phyloP scores from a whole-genome alignment of 805 yeast genomes.

The Phaffomyces opuntiae region DNA sequence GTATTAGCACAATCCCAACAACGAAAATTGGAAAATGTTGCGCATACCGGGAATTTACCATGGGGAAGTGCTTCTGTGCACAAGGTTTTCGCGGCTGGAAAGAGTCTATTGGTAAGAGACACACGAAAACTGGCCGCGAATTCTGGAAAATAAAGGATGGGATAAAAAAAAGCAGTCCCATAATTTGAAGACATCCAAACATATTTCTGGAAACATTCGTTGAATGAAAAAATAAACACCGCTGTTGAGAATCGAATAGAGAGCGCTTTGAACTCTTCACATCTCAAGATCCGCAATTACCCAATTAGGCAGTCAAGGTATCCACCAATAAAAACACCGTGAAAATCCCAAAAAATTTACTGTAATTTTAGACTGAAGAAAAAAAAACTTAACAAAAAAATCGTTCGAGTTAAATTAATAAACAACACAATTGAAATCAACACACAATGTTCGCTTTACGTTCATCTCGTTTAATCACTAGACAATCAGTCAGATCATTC shows the following conservation, averaged over 20 bases:
- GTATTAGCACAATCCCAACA: neutral
- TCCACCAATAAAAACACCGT: slow-evolving; percentile 18
- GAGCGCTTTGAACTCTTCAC: neutral
- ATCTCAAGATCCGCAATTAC: neutral
- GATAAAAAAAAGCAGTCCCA: slow-evolving; percentile 5
- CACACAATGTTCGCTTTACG: slow-evolving; percentile 30
- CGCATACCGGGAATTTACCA: neutral
- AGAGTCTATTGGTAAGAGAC: slow-evolving; percentile 1
- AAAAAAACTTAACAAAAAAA: slow-evolving; percentile 11
- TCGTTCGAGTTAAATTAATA: slow-evolving; percentile 16
- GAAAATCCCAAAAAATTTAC: slow-evolving; percentile 6
- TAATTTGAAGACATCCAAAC: neutral
- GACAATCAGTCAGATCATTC: slow-evolving; percentile 28
- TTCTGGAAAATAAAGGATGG: too few relatives aligned
- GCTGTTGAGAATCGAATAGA: slow-evolving; percentile 5
- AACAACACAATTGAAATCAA: neutral
- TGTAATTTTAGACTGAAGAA: neutral
- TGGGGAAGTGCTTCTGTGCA: slow-evolving; percentile 5
- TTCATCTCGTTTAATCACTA: slow-evolving; percentile 24
- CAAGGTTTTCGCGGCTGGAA: neutral
- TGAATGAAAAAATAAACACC: neutral
- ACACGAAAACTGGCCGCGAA: neutral
- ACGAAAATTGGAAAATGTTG: neutral
- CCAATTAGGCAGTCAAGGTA: slow-evolving; percentile 14
- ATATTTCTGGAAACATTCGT: too few relatives aligned